A percentile compares a stretch with the other conserved stretches of the same genome.
phyloP scores from a whole-genome alignment of 2,329 filamentous ascomycete species.

The Pochonia chlamydosporia region DNA sequence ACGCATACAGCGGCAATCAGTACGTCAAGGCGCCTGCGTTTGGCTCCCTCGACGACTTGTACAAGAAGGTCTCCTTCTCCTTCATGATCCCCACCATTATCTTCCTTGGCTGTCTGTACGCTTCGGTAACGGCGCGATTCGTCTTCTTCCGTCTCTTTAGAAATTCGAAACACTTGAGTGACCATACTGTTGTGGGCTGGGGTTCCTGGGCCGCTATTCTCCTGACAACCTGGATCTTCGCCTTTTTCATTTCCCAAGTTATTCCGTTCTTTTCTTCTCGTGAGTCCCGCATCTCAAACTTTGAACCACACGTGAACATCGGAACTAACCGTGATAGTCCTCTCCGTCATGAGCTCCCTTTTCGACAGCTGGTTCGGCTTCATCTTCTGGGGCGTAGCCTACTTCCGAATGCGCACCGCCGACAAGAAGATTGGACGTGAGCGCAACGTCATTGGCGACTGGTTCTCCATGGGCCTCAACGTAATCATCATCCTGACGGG shows the following conservation, averaged over 20 bases:
- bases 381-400: conserved; percentile 87
- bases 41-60: conserved; percentile 70
- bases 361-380: conserved; percentile 94
- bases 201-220: conserved; percentile 70
- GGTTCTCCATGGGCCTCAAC: conserved; percentile 59
- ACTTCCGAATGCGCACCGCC: conserved; percentile 66
- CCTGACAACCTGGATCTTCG: conserved; percentile 67
- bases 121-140: conserved; percentile 83
- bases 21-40: conserved; percentile 88
- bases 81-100: conserved; percentile 96
- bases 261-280: conserved; percentile 87
- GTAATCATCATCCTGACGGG: conserved; percentile 67
- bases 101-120: conserved; percentile 86
- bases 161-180: conserved; percentile 70
- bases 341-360: conserved; percentile 76
- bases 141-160: conserved; percentile 87
- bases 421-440: conserved; percentile 49
- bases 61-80: conserved; percentile 84
- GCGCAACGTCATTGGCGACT: conserved; percentile 44
- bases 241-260: conserved; percentile 86
- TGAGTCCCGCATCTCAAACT: conserved; percentile 24
- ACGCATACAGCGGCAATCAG: conserved; percentile 82
- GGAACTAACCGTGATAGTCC: too few relatives aligned
- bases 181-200: conserved; percentile 81
- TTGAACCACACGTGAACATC: too few relatives aligned